Conservation (phyloP, 179 eudicot genomes). For the Sideroxylon spinosum region DNA sequence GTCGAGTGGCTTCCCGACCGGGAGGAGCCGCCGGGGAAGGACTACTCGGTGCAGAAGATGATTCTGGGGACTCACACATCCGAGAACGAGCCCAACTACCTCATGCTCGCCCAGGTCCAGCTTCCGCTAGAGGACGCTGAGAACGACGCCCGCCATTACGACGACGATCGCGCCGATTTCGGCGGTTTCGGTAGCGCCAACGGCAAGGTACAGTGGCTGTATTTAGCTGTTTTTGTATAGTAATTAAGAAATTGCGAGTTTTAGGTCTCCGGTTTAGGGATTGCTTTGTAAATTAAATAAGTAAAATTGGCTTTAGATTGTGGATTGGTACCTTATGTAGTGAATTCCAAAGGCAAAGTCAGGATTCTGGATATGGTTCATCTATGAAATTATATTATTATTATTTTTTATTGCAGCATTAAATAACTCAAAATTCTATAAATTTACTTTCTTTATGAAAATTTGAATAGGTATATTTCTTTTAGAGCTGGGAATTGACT, state of each 20-base stretch:
- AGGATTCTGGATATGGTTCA: not conserved
- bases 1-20: conserved; percentile 90
- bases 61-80: conserved; percentile 84
- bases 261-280: not conserved
- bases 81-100: conserved; percentile 73
- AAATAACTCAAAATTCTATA: not conserved
- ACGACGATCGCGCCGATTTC: conserved; percentile 53
- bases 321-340: not conserved
- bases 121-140: conserved; percentile 78
- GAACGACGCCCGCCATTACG: conserved; percentile 69
- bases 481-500: not conserved
- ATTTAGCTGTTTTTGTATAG: not conserved
- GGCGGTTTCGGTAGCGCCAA: conserved; percentile 74
- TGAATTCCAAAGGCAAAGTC: not conserved
- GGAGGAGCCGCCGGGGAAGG: conserved; percentile 83
- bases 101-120: conserved; percentile 87
- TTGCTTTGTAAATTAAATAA: not conserved
- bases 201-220: conserved; percentile 45
- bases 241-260: not conserved
- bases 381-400: not conserved
- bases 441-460: not conserved
- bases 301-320: not conserved
- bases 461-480: not conserved
- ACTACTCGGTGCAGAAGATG: conserved; percentile 81
- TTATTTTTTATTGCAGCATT: no score